Conservation (phyloP, 208 protist genomes). For the Trypanosoma platydactyli region DNA sequence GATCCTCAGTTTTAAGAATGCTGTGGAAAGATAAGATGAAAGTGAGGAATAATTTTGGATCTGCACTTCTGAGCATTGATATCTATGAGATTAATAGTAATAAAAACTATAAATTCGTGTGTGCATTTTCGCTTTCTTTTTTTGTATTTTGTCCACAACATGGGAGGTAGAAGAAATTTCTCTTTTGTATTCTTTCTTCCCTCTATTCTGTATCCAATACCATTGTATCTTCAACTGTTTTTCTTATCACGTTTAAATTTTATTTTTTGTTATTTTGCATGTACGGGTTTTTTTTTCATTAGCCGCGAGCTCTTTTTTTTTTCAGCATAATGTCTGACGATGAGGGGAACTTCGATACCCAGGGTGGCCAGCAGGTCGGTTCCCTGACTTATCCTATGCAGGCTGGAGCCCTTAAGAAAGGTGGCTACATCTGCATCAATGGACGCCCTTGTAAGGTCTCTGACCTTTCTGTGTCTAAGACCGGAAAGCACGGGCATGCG, state of each 20-base stretch:
- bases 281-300: slow-evolving; percentile 27
- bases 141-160: too few species aligned
- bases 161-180: background rate
- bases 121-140: background rate
- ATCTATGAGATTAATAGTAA: slow-evolving; percentile 7
- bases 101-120: slow-evolving; percentile 2
- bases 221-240: slow-evolving; percentile 12
- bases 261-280: slow-evolving; percentile 12
- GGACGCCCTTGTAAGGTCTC: slow-evolving; percentile 96
- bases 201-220: too few species aligned
- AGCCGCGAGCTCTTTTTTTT: slow-evolving; percentile 5
- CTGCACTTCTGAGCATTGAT: background rate
- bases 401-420: slow-evolving; percentile 91
- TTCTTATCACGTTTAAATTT: slow-evolving; percentile 24
- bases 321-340: slow-evolving; percentile 45
- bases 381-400: slow-evolving; percentile 87
- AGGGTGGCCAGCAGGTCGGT: slow-evolving; percentile 60
- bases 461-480: slow-evolving; percentile 98
- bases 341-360: slow-evolving; percentile 73
- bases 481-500: slow-evolving; percentile 99
- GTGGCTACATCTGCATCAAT: slow-evolving; percentile 89
- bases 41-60: slow-evolving; percentile 13
- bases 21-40: slow-evolving; percentile 40
- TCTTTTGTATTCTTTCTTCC: slow-evolving; percentile 7
- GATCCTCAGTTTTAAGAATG: slow-evolving; percentile 93